Conservation (phyloP, 2,329 filamentous ascomycete genomes). For the Aureobasidium sp. region DNA sequence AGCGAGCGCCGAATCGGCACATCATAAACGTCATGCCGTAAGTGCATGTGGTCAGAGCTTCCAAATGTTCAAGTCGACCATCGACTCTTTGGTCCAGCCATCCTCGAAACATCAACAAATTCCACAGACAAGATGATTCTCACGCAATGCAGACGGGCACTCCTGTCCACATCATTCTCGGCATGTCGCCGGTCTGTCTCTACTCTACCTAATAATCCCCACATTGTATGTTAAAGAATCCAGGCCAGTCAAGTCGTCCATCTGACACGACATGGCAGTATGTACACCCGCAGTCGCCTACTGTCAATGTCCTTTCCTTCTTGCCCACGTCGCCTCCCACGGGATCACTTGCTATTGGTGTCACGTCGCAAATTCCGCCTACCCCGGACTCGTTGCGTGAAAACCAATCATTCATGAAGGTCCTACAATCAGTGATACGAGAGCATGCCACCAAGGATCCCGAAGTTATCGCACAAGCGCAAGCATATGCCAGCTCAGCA, state of each 20-base stretch:
- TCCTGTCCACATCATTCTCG: not conserved
- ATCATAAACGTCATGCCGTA: slow-evolving; percentile 1
- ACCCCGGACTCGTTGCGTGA: slow-evolving; percentile 47
- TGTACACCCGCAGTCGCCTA: slow-evolving; percentile 36
- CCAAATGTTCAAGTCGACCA: not conserved
- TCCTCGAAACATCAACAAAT: not conserved
- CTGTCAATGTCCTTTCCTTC: slow-evolving; percentile 44
- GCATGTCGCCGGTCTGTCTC: slow-evolving; percentile 22
- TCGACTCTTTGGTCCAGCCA: not conserved
- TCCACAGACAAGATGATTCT: slow-evolving; percentile 1
- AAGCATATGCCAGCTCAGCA: slow-evolving; percentile 50
- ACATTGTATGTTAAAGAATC: slow-evolving; percentile 26
- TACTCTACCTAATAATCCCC: slow-evolving; percentile 35
- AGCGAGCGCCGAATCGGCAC: not conserved
- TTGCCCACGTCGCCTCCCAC: slow-evolving; percentile 47
- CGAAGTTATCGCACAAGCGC: slow-evolving; percentile 48
- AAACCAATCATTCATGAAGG: slow-evolving; percentile 47
- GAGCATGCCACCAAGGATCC: slow-evolving; percentile 48
- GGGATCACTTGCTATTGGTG: slow-evolving; percentile 45
- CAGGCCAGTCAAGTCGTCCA: not conserved
- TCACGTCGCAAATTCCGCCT: slow-evolving; percentile 45
- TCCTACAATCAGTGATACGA: slow-evolving; percentile 47
- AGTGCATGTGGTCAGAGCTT: slow-evolving; percentile 6
- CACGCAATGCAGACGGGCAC: slow-evolving; percentile 1
- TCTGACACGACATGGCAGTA: slow-evolving; percentile 30